Conservation (phyloP, 371 early-diverging fungal species). For the Mortierella sp. region DNA sequence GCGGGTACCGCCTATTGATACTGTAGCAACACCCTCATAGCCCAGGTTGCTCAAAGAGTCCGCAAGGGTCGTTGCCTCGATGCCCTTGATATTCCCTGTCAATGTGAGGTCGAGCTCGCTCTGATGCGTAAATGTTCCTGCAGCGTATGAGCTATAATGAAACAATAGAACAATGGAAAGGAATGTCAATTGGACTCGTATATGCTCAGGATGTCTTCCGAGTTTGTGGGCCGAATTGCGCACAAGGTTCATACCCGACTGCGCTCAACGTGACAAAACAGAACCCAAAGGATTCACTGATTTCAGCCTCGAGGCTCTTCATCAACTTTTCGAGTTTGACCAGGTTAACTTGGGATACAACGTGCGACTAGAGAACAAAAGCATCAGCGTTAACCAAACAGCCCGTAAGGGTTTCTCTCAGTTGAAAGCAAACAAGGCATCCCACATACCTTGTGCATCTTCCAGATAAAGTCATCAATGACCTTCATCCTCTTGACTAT, state of each 20-base stretch:
- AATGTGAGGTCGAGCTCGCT: slow-evolving; percentile 44
- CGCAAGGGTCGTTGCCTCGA: slow-evolving; percentile 11
- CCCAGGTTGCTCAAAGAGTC: slow-evolving; percentile 17
- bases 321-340: slow-evolving; percentile 15
- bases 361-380: slow-evolving; percentile 5
- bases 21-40: slow-evolving; percentile 17
- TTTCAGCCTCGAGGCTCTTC: slow-evolving; percentile 36
- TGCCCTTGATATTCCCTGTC: slow-evolving; percentile 34
- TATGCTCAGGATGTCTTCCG: not conserved
- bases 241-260: slow-evolving; percentile 22
- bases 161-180: not conserved
- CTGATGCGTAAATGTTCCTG: slow-evolving; percentile 18
- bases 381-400: too few species aligned
- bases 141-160: not conserved
- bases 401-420: too few species aligned
- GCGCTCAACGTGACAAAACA: slow-evolving; percentile 31
- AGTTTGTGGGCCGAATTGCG: not conserved
- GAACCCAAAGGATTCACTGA: slow-evolving; percentile 38
- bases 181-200: not conserved
- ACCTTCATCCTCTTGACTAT: slow-evolving; percentile 9
- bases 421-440: not conserved
- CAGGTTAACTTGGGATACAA: not conserved
- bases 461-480: slow-evolving; percentile 41
- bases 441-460: slow-evolving; percentile 34
- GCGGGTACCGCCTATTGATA: not conserved